A percentile compares a stretch with the other conserved stretches of the same genome.
phyloP scores from a whole-genome alignment of 805 yeast genomes.

The Candida chilensis region DNA sequence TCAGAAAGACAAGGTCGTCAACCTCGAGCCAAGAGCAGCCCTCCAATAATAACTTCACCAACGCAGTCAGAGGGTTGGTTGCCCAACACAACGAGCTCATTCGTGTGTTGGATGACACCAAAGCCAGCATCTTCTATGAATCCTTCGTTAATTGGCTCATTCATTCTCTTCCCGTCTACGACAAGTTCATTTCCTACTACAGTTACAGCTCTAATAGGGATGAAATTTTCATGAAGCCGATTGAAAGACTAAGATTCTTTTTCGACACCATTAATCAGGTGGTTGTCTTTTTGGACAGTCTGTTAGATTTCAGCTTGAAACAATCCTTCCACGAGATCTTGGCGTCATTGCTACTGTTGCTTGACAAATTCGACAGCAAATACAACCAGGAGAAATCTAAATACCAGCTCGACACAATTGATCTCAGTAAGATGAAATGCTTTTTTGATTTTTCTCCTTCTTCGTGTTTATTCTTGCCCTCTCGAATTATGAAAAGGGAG shows the following conservation, averaged over 20 bases:
- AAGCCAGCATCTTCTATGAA: neutral
- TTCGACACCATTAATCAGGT: neutral
- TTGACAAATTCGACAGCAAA: too few species aligned
- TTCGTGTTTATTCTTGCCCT: too few species aligned
- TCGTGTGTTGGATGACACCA: neutral
- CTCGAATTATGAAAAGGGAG: too few species aligned
- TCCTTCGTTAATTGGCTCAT: neutral
- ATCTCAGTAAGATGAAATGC: too few species aligned
- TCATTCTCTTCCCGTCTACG: neutral
- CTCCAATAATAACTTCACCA: neutral
- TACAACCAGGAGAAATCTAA: too few species aligned
- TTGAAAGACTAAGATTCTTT: neutral
- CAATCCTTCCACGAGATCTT: too few species aligned
- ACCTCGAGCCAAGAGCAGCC: neutral
- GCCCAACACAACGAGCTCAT: neutral
- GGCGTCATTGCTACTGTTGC: too few species aligned
- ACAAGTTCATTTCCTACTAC: neutral
- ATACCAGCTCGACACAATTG: too few species aligned
- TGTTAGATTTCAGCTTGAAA: too few species aligned
- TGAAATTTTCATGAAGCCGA: neutral
- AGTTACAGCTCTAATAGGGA: neutral
- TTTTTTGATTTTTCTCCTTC: too few species aligned
- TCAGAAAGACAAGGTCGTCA: too few species aligned
- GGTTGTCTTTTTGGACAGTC: neutral
- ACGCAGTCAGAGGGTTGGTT: neutral